Evolutionary conservation across 2,329 filamentous ascomycete species (phyloP), one percentile per base, ranked within the genome.

Genomic region (Aureobasidium leucospermi): DNA sequence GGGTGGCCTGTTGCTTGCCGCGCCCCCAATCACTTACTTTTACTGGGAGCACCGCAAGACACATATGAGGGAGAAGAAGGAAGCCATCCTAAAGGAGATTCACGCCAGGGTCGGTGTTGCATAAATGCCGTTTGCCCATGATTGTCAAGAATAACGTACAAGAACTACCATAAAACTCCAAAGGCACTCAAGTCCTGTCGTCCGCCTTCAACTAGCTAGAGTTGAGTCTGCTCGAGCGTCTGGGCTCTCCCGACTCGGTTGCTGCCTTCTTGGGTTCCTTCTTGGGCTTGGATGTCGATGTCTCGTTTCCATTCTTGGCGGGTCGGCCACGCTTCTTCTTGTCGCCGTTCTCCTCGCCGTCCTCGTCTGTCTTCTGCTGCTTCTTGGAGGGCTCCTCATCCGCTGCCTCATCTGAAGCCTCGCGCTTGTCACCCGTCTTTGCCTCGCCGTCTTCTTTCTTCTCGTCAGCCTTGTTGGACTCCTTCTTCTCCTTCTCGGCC

Each of bases 221-320:
- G 52, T 66, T 67, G 63, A 76, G 75, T 60, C 78, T 70, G 29
- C 70, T 72, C 49, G 76, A 78, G 58, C 78, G 75, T 60, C 78
- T 68, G 31, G 77, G 77, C 69, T 78, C 71, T 45, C 78, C 77
- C 58, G 74, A 71, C 53, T 73, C 77, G 32, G 78, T 79, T 10
- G 78, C 77, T 36, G 78, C 76, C 65, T 75, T 75, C 74, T 80
- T 79, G 32, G 77, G 73, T 65, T 74, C 67, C 63, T 71, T 74
- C 70, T 79, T 78, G 65, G 75, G 69, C 60, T 65, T 65, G 23
- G 66, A 61, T 42, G 63, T 61, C 28, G 66, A 65, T 36, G 66
- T 62, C 43, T 66, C 65, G 55, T 65, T 41, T 28, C 48, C 48
- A 31, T 71, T 71, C 63, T 74, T 74, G 62, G 75, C 76, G 34